Evolutionary conservation across 2,329 filamentous ascomycete species (phyloP).

Genomic region (Colletotrichum sojae): DNA sequence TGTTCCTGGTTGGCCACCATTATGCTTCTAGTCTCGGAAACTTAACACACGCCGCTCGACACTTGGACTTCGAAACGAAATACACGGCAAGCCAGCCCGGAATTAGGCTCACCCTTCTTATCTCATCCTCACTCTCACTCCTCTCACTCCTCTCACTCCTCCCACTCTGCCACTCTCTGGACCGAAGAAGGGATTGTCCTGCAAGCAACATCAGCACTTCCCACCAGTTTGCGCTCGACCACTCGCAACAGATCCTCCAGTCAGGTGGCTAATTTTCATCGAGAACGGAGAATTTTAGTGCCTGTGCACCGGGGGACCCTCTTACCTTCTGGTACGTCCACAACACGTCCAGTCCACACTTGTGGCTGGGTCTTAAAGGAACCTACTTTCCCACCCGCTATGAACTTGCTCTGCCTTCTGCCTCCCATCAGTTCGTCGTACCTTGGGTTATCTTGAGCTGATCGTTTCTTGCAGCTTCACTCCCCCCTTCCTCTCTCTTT

Average conservation of each 20-base stretch:
- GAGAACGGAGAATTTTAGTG: slow-evolving; percentile 43
- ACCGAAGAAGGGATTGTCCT: slow-evolving; percentile 44
- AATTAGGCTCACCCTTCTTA: slow-evolving; percentile 45
- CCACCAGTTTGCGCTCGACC: slow-evolving; percentile 45
- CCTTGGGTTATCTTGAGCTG: slow-evolving; percentile 42
- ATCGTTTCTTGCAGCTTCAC: slow-evolving; percentile 39
- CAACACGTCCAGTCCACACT: slow-evolving; percentile 43
- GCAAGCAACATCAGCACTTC: slow-evolving; percentile 43
- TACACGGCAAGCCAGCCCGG: slow-evolving; percentile 47
- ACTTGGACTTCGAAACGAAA: slow-evolving; percentile 52
- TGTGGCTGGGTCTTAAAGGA: slow-evolving; percentile 45
- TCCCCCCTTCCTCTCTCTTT: slow-evolving; percentile 14
- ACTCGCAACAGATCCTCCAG: slow-evolving; percentile 44
- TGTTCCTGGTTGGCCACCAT: slow-evolving; percentile 44
- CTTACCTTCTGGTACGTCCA: slow-evolving; percentile 43
- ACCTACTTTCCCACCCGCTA: slow-evolving; percentile 44
- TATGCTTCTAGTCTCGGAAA: slow-evolving; percentile 51
- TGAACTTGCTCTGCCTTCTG: slow-evolving; percentile 39
- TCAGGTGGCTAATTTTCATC: slow-evolving; percentile 43
- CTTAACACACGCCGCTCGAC: slow-evolving; percentile 50
- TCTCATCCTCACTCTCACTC: slow-evolving; percentile 34
- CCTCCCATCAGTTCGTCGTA: slow-evolving; percentile 41
- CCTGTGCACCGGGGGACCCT: slow-evolving; percentile 45
- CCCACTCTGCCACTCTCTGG: too few species aligned
- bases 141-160: too few species aligned